Base-by-base conservation (phyloP, 1,284 basidiomycete species). In the Ceratobasidium theobromae region DNA sequence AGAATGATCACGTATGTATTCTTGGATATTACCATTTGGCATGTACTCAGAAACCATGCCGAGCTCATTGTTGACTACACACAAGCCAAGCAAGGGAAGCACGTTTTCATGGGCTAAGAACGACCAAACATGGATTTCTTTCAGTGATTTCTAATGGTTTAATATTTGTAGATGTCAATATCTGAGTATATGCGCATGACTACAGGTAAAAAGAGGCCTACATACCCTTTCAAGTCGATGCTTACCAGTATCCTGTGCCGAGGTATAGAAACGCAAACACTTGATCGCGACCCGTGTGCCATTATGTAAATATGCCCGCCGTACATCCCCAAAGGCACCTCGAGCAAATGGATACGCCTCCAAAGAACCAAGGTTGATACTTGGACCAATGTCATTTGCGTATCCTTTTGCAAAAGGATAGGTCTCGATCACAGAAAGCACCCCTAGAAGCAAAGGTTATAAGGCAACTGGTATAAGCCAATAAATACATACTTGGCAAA, bases 11-110 rank as follows among this genome's bases (percentile, higher is more conserved):
- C 46, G 57, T 9, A 60, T 60, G n/a, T 60, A 49, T 9, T 60
- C 57, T 49, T 60, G 57, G 3, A 49, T 45, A 23, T 48, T 60
- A 18, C 57, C 57, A n/a, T 60, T 60, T 27, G 57, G 57, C 57
- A 60, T 60, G 28, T 49, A 49, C 46, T 60, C 57, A 33, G 57
- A 60, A 23, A 60, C 57, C 57, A 60, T 60, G 12, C 57, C 57
- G 3, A 60, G 57, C 32, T 60, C 57, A 23, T 49, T 60, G 25
- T 60, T 60, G 33, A 60, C 25, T 8, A 60, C 45, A 32, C 57
- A 60, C 33, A 60, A 28, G 12, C 57, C 57, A 23, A 60, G 45
- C 18, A 60, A 33, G 4, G 57, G 57, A 14, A 60, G 23, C 2
- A 60, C 57, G n/a, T 60, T 60, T 9, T 49, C 57, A 27, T 60